Evolutionary conservation across 2,329 filamentous ascomycete species (phyloP), one percentile per base, ranked within the genome.

Genomic region (Neoarthrinium moseri): DNA sequence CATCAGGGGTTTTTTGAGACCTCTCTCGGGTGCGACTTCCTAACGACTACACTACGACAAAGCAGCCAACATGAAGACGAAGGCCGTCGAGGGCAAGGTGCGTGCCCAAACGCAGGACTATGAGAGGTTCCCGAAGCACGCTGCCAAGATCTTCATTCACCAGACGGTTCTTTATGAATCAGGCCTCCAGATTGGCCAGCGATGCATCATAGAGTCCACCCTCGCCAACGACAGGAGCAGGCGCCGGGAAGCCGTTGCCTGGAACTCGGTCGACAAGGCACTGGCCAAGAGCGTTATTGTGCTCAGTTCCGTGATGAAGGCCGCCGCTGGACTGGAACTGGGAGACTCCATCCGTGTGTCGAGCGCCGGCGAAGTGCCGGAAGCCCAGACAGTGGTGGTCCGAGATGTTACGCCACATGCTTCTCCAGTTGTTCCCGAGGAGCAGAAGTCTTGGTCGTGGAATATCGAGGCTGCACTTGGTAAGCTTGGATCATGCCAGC

Each of bases 241-340:
- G 39, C 58, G 60, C 21, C 66, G 71, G 13, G 72, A 79, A 54
- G 77, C 75, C 5, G 69, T 73, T 23, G 66, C 78, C 1, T 79
- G 75, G 69, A 69, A 71, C 1, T 64, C 75, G 13, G 71, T 74
- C 2, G 73, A 75, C 35, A 77, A 84, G 61, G 83, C 84, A 56
- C 71, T 89, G 54, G 78, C 83, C 58, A 81, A 81, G 53, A 79
- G 84, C 51, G 75, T 89, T 46, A 72, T 87, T 40, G 77, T 91
- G 72, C 81, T 89, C 71, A 84, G 88, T 18, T 84, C 88, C 51
- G 74, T 81, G 5, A 81, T 95, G 44, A 85, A 88, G 51, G 84
- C 87, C 27, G 78, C 81, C 6, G 87, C 87, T 54, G 81, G 81
- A 1, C 78, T 95, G 55, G 85, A 86, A 50, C 72, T 94, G 4